Conservation (phyloP, 2,329 filamentous ascomycete genomes). For the Botryotinia convoluta region DNA sequence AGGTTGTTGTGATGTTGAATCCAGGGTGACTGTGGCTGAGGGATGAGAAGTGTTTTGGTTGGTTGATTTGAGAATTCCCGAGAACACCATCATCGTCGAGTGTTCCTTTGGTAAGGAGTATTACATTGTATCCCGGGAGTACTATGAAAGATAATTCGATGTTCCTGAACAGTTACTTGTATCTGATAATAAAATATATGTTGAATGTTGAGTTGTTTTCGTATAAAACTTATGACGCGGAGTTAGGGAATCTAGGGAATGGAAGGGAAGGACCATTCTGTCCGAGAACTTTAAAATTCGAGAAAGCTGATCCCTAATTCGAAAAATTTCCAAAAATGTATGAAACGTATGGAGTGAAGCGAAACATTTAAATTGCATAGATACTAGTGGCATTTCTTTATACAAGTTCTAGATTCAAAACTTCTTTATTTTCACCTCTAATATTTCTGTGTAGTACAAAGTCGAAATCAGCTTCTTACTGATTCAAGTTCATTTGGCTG, state of each 20-base stretch:
- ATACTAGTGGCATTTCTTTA: neutral
- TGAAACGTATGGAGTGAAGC: neutral
- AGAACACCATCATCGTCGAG: constrained; percentile 49
- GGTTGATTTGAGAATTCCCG: constrained; percentile 47
- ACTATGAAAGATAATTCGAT: neutral
- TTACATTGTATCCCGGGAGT: constrained; percentile 19
- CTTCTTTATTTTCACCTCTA: neutral
- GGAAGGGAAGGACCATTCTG: neutral
- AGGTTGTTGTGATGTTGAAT: constrained; percentile 29
- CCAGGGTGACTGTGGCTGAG: constrained; percentile 29
- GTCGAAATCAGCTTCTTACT: neutral
- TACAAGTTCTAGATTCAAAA: neutral
- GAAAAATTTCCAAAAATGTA: neutral
- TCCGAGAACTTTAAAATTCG: constrained; percentile 4
- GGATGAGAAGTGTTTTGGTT: constrained; percentile 36
- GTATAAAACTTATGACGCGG: constrained; percentile 5
- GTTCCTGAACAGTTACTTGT: neutral
- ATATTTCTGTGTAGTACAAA: neutral
- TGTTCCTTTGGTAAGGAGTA: constrained; percentile 14
- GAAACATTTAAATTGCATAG: neutral
- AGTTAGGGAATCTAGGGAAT: neutral
- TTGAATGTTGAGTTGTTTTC: constrained; percentile 4
- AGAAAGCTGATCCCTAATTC: neutral
- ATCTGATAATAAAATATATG: constrained; percentile 6
- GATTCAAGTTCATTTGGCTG: neutral